phyloP scores from a whole-genome alignment of 192 early-diverging fungal genomes.

The Rhizophagus clarus region DNA sequence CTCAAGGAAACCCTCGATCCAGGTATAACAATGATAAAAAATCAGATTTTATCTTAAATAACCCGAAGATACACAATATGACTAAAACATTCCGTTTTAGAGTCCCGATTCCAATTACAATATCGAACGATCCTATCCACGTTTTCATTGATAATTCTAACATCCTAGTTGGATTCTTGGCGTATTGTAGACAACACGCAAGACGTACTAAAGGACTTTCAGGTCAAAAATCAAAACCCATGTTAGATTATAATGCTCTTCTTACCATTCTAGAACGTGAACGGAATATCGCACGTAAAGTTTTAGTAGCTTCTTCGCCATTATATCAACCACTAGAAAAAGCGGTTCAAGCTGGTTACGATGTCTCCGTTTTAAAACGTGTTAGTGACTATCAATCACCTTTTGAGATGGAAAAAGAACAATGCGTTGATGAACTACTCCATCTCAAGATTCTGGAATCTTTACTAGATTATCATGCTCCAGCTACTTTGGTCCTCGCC shows the following conservation, averaged over 20 bases:
- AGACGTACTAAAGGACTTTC: background rate
- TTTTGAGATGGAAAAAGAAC: conserved; percentile 35
- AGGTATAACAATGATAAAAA: background rate
- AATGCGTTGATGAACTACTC: conserved; percentile 50
- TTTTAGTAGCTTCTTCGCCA: conserved; percentile 48
- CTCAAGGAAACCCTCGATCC: background rate
- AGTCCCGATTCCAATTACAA: conserved; percentile 25
- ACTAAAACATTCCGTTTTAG: background rate
- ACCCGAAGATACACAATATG: background rate
- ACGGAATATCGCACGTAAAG: conserved; percentile 34
- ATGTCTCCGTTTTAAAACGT: conserved; percentile 41
- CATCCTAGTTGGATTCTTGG: conserved; percentile 45
- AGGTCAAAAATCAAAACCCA: conserved; percentile 23
- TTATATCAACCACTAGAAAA: conserved; percentile 44
- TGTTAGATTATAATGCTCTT: conserved; percentile 39
- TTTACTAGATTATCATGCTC: conserved; percentile 42
- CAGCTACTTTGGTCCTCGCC: conserved; percentile 46
- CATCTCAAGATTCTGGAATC: conserved; percentile 53
- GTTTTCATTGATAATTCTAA: conserved; percentile 55
- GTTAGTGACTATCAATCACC: conserved; percentile 30
- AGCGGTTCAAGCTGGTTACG: conserved; percentile 39
- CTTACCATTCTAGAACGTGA: conserved; percentile 39
- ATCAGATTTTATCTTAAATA: background rate
- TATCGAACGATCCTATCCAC: conserved; percentile 31
- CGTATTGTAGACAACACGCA: conserved; percentile 21